Conservation (phyloP, 192 early-diverging fungal species). For the Umbelopsis ramanniana region DNA sequence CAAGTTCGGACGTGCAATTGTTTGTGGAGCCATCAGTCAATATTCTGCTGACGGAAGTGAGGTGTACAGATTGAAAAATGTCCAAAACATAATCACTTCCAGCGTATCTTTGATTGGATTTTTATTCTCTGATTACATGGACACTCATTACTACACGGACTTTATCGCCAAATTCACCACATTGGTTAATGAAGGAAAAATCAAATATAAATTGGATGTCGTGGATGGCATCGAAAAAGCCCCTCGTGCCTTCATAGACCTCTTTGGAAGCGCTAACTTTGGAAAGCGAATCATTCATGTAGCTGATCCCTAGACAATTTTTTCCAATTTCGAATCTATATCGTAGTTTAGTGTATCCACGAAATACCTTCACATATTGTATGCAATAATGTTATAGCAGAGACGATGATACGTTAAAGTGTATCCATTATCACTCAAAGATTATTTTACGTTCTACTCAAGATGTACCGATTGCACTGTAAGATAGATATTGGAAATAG, state of each 20-base stretch:
- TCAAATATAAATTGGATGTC: slow-evolving; percentile 46
- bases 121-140: slow-evolving; percentile 14
- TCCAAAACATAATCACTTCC: not conserved
- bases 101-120: not conserved
- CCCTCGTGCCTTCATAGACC: slow-evolving; percentile 45
- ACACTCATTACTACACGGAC: slow-evolving; percentile 34
- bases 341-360: no score
- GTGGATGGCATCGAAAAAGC: slow-evolving; percentile 58
- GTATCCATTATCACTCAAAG: no score
- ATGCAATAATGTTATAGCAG: no score
- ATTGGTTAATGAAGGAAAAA: slow-evolving; percentile 51
- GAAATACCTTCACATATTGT: no score
- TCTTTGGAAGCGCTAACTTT: slow-evolving; percentile 56
- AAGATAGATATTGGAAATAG: no score
- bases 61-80: not conserved
- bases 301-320: slow-evolving; percentile 17
- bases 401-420: no score
- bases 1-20: slow-evolving; percentile 49
- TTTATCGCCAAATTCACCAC: slow-evolving; percentile 46
- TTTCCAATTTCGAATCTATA: no score
- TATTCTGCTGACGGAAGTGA: slow-evolving; percentile 40
- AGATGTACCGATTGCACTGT: no score
- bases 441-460: no score
- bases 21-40: slow-evolving; percentile 57
- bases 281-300: slow-evolving; percentile 60